Evolutionary conservation across 2,329 filamentous ascomycete genomes (phyloP), one percentile per base, ranked within the genome.

Genomic region (Bertia moriformis): DNA sequence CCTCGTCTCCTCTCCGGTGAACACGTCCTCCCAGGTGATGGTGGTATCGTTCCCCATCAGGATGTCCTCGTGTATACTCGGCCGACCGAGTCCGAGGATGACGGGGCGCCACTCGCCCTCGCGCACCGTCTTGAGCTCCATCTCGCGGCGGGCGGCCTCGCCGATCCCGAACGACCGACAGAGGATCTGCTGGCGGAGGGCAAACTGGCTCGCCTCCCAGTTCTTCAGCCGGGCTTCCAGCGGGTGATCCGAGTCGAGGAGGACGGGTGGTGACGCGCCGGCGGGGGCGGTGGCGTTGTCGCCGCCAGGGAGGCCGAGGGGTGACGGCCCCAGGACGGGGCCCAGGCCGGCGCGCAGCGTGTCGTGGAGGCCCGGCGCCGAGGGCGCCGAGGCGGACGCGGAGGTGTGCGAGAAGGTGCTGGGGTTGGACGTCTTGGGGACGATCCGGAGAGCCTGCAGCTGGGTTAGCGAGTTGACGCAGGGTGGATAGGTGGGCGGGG

Each of bases 21-120:
- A 96, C 15, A 98, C 77, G 65, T 96, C 91, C 69, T 98, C 91
- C 91, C 91, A 98, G 5, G 70, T 75, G 49, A 93, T 67, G 51
- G 73, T 80, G 19, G 71, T 64, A 57, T 96, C 91, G 52, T 78
- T 67, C 3, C 87, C 88, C 44, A 70, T 71, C 52, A 98, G 63
- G 45, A 98, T 86, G 57, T 96, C 89, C 66, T 86, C 84, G 63
- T 95, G 88, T 39, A 96, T 69, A 53, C 77, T 76, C 10, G 73
- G 69, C 37, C 54, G 64, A 39, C 65, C 61, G 27, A 78, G 75
- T 35, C 75, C 71, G 41, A 93, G 65, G 36, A 73, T 77, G 49
- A 74, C 64, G 38, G 86, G 86, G 51, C 77, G 71, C 81, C 87
- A 93, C 59, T 84, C 78, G 46, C 85, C 81, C 43, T 81, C 77